These are phyloP conservation scores for Emmonsiellopsis sp. DNA, from an alignment of 2,329 filamentous ascomycete species.

Conservation along the genomic window DNA sequence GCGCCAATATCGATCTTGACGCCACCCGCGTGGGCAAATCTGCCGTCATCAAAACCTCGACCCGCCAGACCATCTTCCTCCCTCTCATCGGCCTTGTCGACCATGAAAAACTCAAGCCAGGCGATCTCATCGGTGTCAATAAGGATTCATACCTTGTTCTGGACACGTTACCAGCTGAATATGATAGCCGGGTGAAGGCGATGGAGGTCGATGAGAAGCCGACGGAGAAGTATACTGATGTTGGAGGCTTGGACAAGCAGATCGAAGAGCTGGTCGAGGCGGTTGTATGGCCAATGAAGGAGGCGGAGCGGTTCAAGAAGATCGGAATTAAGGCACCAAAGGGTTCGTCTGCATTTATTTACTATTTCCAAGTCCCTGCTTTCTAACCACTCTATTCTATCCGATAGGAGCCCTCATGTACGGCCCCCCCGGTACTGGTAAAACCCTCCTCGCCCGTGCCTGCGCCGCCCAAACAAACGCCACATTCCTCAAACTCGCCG, in stretches of 20 bases:
- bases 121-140: conserved; percentile 94
- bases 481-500: conserved; percentile 96
- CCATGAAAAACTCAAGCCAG: conserved; percentile 87
- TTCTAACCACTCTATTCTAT: conserved; percentile 7
- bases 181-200: conserved; percentile 96
- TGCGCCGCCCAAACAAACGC: conserved; percentile 97
- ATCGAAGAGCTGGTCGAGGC: conserved; percentile 98
- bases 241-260: conserved; percentile 95
- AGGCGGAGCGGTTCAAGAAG: conserved; percentile 98
- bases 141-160: conserved; percentile 98
- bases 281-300: conserved; percentile 99
- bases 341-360: conserved; percentile 50
- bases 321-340: conserved; percentile 99
- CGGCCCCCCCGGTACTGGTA: conserved; percentile 50
- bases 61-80: conserved; percentile 95
- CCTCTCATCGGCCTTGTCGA: conserved; percentile 95
- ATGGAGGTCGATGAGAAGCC: conserved; percentile 99
- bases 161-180: conserved; percentile 93
- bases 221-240: conserved; percentile 97
- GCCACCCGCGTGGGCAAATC: conserved; percentile 95
- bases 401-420: conserved; percentile 88
- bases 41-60: conserved; percentile 98
- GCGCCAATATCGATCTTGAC: conserved; percentile 96
- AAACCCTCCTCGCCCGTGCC: conserved; percentile 67
- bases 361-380: conserved; percentile 1